Base-by-base conservation (phyloP, 306 rosid species). In the Fragaria vesca region DNA sequence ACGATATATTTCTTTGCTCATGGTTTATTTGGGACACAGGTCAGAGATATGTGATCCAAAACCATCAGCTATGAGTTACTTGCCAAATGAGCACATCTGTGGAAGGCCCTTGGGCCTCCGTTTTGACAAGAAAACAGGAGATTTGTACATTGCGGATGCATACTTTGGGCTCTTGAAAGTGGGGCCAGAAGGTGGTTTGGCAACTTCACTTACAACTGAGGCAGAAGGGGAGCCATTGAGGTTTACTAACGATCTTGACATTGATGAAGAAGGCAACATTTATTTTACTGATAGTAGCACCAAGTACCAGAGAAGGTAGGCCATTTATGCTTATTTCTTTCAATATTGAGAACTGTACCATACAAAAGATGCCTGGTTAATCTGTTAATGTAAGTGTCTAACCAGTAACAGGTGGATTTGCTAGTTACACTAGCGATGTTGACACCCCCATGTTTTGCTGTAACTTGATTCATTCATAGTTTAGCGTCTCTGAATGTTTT, bases 81-180 rank as follows among this genome's bases (percentile, higher is more conserved):
- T 86, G 80, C 85, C 73, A 84, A 87, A 85, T 73, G 98, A 94
- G 71, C 97, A 94, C 85, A 89, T 94, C 40, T 94, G 98, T 73
- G 98, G 98, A 70, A 89, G 98, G 85, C 98, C 98, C 76, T 71
- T 94, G 84, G 97, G 98, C 57, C 91, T 92, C 17, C 93, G 97
- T 57, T 94, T 94, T 81, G 77, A 94, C 90, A 92, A 92, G 93
- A 92, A 89, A 83, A 90, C 98, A 17, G 98, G 97, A 42, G 88
- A 94, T 82, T 75, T 94, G 77, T 92, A 92, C 87, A 94, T 94
- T 46, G 95, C 98, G 30, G 98, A 94, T 87, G 92, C 98, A 30
- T 94, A 94, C 78, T 71, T 89, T 80, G 98, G 97, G 74, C 83
- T 94, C 45, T 12, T 89, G 91, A 94, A 88, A 82, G 98, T 92